phyloP scores from a whole-genome alignment of 805 yeast species.

The Metschnikowia lunata region DNA sequence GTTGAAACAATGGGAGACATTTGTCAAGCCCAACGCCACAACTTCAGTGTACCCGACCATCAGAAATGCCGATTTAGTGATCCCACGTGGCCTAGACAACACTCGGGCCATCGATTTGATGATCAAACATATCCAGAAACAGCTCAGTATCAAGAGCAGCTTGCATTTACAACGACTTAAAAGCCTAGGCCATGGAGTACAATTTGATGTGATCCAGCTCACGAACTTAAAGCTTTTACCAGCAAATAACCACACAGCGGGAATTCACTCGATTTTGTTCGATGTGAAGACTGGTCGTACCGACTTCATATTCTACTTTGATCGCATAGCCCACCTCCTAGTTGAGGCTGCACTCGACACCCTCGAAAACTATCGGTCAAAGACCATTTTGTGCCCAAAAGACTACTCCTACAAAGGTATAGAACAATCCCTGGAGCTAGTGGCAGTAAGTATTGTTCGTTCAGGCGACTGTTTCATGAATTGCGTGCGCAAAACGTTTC shows the following conservation, averaged over 20 bases:
- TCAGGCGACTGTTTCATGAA: constrained; percentile 92
- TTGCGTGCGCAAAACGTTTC: constrained; percentile 69
- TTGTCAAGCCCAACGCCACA: constrained; percentile 90
- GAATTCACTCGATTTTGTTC: constrained; percentile 67
- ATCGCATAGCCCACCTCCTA: constrained; percentile 70
- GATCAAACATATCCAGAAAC: constrained; percentile 73
- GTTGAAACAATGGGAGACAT: constrained; percentile 81
- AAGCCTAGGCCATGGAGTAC: constrained; percentile 45
- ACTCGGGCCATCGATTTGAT: constrained; percentile 73
- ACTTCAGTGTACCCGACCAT: constrained; percentile 69
- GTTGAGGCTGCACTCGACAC: constrained; percentile 66
- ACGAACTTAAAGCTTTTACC: constrained; percentile 38
- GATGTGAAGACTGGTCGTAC: constrained; percentile 53
- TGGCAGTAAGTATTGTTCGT: constrained; percentile 76
- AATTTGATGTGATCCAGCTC: constrained; percentile 26
- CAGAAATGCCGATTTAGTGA: constrained; percentile 75
- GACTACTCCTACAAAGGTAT: constrained; percentile 29
- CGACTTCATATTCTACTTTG: constrained; percentile 83
- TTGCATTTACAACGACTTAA: constrained; percentile 64
- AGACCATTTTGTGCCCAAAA: constrained; percentile 26
- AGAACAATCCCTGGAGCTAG: constrained; percentile 46
- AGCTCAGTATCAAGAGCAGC: constrained; percentile 58
- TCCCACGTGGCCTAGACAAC: constrained; percentile 91
- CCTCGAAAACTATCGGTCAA: constrained; percentile 31
- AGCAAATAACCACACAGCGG: constrained; percentile 61